Evolutionary conservation across 768 basidiomycete genomes (phyloP).

Genomic region (Harrya chromipes): DNA sequence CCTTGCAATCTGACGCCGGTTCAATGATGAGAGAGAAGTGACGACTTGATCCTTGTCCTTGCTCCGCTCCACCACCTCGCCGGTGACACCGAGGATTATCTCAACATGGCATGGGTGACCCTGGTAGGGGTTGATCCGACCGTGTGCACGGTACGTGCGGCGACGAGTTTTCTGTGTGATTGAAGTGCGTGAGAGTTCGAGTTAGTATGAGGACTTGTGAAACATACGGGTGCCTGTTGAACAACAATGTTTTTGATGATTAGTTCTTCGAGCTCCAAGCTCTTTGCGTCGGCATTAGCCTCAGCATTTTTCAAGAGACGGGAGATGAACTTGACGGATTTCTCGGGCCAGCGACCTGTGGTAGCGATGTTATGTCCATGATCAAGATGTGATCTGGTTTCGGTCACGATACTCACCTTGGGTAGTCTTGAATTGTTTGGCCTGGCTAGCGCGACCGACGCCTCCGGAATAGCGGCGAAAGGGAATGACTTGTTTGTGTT

Average conservation of each 20-base stretch:
- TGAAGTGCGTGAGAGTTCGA: constrained; percentile 2
- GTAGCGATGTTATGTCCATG: background rate
- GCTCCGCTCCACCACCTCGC: constrained; percentile 86
- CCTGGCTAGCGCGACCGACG: constrained; percentile 92
- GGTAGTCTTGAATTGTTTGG: constrained; percentile 94
- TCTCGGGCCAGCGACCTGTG: constrained; percentile 99
- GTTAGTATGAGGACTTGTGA: background rate
- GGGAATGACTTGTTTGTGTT: constrained; percentile 96
- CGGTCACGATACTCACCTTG: constrained; percentile 63
- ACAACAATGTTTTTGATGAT: constrained; percentile 96
- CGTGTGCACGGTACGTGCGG: constrained; percentile 97
- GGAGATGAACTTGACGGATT: constrained; percentile 93
- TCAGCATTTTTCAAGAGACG: constrained; percentile 98
- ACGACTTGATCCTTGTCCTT: constrained; percentile 71
- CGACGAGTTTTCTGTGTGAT: constrained; percentile 88
- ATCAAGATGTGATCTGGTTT: background rate
- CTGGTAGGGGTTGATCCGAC: constrained; percentile 99
- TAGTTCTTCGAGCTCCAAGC: constrained; percentile 89
- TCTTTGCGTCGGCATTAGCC: constrained; percentile 98
- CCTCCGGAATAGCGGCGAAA: constrained; percentile 95
- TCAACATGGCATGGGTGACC: constrained; percentile 97
- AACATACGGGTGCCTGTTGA: constrained; percentile 93
- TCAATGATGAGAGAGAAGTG: constrained; percentile 59
- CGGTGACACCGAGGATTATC: constrained; percentile 79
- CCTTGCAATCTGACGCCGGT: constrained; percentile 84